A percentile compares a stretch with the other conserved stretches of the same genome.
Evolutionary conservation across 2,329 filamentous ascomycete species (phyloP).

Genomic region (Sclerotinia sclerotiorum): DNA sequence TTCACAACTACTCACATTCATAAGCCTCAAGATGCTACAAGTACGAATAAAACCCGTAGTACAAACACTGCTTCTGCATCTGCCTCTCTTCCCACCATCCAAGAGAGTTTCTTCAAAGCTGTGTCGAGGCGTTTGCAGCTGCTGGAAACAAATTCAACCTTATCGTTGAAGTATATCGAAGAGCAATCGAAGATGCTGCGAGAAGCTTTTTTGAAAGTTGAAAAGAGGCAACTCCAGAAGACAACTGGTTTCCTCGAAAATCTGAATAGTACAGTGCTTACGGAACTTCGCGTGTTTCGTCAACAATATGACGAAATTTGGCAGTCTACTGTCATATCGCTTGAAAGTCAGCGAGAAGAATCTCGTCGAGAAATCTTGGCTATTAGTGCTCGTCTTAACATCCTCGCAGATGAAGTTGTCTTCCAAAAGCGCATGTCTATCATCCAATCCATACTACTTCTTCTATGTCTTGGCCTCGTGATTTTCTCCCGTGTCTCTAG

Average conservation of each 20-base stretch:
- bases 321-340: constrained; percentile 90
- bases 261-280: constrained; percentile 83
- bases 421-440: constrained; percentile 91
- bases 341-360: constrained; percentile 84
- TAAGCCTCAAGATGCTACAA: constrained; percentile 31
- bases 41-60: constrained; percentile 34
- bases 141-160: constrained; percentile 86
- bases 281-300: constrained; percentile 74
- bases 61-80: constrained; percentile 46
- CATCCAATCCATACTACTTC: constrained; percentile 80
- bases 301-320: constrained; percentile 94
- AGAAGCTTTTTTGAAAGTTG: constrained; percentile 81
- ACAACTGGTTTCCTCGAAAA: constrained; percentile 77
- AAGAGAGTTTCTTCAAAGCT: constrained; percentile 97
- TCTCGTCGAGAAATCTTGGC: constrained; percentile 81
- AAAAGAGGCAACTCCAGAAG: constrained; percentile 83
- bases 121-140: constrained; percentile 89
- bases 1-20: constrained; percentile 24
- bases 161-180: constrained; percentile 94
- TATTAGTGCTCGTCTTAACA: constrained; percentile 73
- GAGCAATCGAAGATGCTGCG: constrained; percentile 89
- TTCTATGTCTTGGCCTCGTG: constrained; percentile 83
- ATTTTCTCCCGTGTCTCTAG: constrained; percentile 65
- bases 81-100: constrained; percentile 73
- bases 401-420: constrained; percentile 89